Base-by-base conservation (phyloP, 2,329 filamentous ascomycete species). In the Diaporthe sp. region DNA sequence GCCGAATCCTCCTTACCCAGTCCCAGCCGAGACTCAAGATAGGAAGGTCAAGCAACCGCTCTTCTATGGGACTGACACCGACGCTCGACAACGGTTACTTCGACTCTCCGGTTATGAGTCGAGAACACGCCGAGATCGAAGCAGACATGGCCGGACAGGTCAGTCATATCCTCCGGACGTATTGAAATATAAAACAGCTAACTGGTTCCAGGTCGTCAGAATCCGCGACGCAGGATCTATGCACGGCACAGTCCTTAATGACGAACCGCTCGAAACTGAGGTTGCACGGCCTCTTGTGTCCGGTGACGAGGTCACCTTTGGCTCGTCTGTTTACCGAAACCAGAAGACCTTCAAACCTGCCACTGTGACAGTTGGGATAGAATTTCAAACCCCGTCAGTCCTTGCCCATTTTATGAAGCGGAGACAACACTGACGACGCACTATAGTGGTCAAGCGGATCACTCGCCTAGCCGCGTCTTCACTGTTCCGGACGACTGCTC, bases 51-150 rank as follows among this genome's bases (percentile, higher is more conserved):
- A 88, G 86, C 76, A 86, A 84, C 78, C 79, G 84, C 73, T 80
- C 83, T 77, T 12, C 61, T 32, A 27, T 76, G 66, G 70, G 61
- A 3, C 78, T 83, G 12, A 77, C 77, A 80, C 85, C 77, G 80
- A 82, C 75, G 5, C n/a, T 65, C 9, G 27, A 50, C 50, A 95
- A 94, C 81, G 90, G 87, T 22, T 94, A 87, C 87, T 93, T 94
- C 74, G 89, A 94, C 77, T 93, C 90, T 73, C 90, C 92, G 0
- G 92, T 94, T 47, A 92, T 95, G 86, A 94, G 92, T 32, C 87
- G 93, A 58, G 81, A 89, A 15, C 93, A 95, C 82, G 93, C 93
- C 22, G 82, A 88, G 56, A 79, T 92, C 6, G 77, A 79, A 22
- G 84, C 88, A 6, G 83, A 88, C 65, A 78, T 85, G 13, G 80